Percentiles rank a stretch among this genome's conserved stretches.
These are phyloP conservation scores for Fallopia convolvulus DNA, from an alignment of 148 eudicot species.

Conservation along the genomic window DNA sequence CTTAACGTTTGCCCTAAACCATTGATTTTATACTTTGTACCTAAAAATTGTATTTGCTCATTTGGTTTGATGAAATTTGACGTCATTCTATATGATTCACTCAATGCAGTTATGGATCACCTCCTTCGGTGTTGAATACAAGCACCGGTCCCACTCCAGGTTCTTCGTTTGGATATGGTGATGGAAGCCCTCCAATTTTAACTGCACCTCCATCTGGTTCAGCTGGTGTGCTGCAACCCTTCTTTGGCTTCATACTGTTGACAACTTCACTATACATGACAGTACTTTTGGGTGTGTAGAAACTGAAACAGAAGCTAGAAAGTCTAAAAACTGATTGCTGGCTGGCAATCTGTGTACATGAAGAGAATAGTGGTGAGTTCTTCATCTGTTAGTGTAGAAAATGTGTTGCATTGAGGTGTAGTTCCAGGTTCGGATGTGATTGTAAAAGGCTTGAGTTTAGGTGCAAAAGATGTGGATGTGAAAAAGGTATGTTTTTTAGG, in stretches of 20 bases:
- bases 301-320: background rate
- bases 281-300: conserved; percentile 22
- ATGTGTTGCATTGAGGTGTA: background rate
- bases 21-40: background rate
- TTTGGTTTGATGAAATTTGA: background rate
- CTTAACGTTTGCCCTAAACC: too few relatives aligned
- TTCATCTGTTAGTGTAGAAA: background rate
- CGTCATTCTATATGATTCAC: background rate
- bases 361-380: background rate
- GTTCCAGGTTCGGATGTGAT: background rate
- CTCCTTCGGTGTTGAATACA: conserved; percentile 40
- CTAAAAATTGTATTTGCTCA: background rate
- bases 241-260: conserved; percentile 23
- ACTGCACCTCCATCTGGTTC: conserved; percentile 41
- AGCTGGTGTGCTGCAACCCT: conserved; percentile 28
- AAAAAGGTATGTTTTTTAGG: conserved; percentile 1
- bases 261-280: conserved; percentile 23
- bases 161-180: conserved; percentile 27
- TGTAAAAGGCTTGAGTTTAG: background rate
- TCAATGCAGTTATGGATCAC: conserved; percentile 37
- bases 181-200: conserved; percentile 39
- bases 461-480: background rate
- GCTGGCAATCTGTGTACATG: conserved; percentile 8
- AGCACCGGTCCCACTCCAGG: conserved; percentile 37
- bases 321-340: background rate